A percentile compares a stretch with the other conserved stretches of the same genome.
Conservation (phyloP, 306 rosid species). For the Castanea mollissima region DNA sequence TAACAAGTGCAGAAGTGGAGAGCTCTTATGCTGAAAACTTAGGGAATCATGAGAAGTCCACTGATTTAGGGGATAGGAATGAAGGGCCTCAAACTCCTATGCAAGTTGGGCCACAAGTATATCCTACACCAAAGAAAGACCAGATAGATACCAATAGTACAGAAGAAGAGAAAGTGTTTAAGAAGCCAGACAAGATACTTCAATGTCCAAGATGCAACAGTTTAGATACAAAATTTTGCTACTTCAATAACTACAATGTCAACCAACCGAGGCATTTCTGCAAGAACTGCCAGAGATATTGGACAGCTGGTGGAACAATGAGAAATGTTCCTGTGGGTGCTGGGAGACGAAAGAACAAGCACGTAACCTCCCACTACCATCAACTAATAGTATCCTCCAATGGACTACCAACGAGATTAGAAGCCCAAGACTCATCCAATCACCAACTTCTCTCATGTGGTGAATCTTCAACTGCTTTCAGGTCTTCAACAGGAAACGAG, state of each 20-base stretch:
- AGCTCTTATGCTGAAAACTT: conserved; percentile 27
- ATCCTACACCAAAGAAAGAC: conserved; percentile 22
- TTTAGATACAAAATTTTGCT: conserved; percentile 70
- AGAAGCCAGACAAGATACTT: conserved; percentile 71
- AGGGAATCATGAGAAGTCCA: conserved; percentile 25
- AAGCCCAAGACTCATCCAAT: conserved; percentile 24
- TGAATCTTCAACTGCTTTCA: conserved; percentile 26
- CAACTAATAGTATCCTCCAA: conserved; percentile 49
- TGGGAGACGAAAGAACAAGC: conserved; percentile 71
- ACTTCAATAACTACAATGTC: conserved; percentile 77
- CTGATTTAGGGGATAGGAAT: conserved; percentile 23
- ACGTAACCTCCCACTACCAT: conserved; percentile 54
- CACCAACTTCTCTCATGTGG: conserved; percentile 26
- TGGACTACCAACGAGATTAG: conserved; percentile 38
- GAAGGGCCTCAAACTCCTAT: conserved; percentile 19
- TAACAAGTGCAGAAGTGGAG: conserved; percentile 30
- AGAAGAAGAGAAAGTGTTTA: conserved; percentile 49
- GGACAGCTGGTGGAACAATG: conserved; percentile 88
- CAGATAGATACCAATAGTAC: conserved; percentile 19
- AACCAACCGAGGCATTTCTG: conserved; percentile 87
- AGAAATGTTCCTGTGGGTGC: conserved; percentile 78
- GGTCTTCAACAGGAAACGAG: conserved; percentile 31
- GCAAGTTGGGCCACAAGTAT: conserved; percentile 16
- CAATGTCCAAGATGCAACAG: conserved; percentile 80
- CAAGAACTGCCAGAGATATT: conserved; percentile 75